Evolutionary conservation across 2,329 filamentous ascomycete species (phyloP).

Genomic region (Emmonsiellopsis sp.): DNA sequence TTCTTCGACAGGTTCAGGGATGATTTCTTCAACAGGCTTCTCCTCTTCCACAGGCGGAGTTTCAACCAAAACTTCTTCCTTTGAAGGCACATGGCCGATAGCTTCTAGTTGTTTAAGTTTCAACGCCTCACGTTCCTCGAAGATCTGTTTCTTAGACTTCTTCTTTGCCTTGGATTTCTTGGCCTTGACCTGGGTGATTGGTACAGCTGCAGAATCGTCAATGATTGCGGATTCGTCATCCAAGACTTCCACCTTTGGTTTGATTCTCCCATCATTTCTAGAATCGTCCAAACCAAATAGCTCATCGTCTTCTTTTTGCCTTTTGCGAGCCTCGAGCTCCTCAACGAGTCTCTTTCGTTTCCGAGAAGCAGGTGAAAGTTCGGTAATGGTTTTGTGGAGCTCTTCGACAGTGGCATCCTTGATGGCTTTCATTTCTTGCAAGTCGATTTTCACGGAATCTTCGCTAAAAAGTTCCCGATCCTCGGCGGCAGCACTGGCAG

Average conservation of each 20-base stretch:
- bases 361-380: conserved; percentile 8
- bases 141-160: conserved; percentile 68
- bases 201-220: conserved; percentile 24
- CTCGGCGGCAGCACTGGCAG: conserved; percentile 5
- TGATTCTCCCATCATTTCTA: conserved; percentile 37
- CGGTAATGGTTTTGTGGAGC: conserved; percentile 16
- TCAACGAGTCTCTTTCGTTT: conserved; percentile 23
- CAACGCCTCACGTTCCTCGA: conserved; percentile 56
- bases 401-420: conserved; percentile 18
- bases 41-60: conserved; percentile 11
- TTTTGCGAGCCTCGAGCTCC: conserved; percentile 52
- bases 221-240: conserved; percentile 31
- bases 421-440: conserved; percentile 10
- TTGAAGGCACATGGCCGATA: neutral
- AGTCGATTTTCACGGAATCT: conserved; percentile 9
- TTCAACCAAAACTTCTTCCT: conserved; percentile 4
- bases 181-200: conserved; percentile 14
- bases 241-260: conserved; percentile 42
- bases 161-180: conserved; percentile 57
- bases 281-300: conserved; percentile 54
- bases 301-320: conserved; percentile 76
- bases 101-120: conserved; percentile 20
- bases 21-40: conserved; percentile 8
- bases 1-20: conserved; percentile 21
- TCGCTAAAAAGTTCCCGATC: conserved; percentile 18